phyloP scores from a whole-genome alignment of 371 early-diverging fungal species.

The Chytridiales sp. region DNA sequence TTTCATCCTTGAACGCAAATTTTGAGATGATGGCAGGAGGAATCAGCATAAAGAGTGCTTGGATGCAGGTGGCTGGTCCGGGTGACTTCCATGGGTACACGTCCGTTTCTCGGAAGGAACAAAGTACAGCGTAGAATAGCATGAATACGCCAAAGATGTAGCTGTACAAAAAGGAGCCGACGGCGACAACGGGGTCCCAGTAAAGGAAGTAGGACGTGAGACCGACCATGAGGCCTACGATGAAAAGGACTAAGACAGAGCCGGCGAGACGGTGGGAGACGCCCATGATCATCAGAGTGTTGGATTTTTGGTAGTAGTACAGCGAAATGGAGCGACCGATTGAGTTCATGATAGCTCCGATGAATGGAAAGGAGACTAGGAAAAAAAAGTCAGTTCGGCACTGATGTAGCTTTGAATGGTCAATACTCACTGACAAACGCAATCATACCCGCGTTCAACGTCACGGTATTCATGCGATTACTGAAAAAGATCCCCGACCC shows the following conservation, averaged over 20 bases:
- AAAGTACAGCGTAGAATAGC: constrained; percentile 27
- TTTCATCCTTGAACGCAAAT: constrained; percentile 17
- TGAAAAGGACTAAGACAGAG: constrained; percentile 13
- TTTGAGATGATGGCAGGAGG: constrained; percentile 27
- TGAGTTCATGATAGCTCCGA: constrained; percentile 39
- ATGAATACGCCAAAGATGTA: constrained; percentile 23
- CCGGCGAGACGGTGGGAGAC: constrained; percentile 31
- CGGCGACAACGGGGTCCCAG: neutral
- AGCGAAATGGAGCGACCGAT: constrained; percentile 37
- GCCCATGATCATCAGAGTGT: constrained; percentile 33
- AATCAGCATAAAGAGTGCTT: constrained; percentile 25
- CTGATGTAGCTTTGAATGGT: neutral
- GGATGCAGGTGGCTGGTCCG: constrained; percentile 26
- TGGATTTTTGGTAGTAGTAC: constrained; percentile 36
- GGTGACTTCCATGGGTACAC: constrained; percentile 30
- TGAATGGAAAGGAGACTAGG: constrained; percentile 33
- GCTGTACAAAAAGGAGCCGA: constrained; percentile 12
- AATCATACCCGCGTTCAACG: constrained; percentile 12
- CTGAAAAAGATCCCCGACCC: constrained; percentile 36
- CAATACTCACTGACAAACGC: constrained; percentile 19
- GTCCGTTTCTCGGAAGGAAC: constrained; percentile 34
- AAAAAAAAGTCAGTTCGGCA: neutral
- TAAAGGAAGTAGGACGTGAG: constrained; percentile 10
- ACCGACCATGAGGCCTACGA: constrained; percentile 18
- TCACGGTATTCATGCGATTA: constrained; percentile 16